Percentiles rank a stretch among this genome's conserved stretches.
Conservation (phyloP, 495 filamentous ascomycete species). For the Talaromyces trachyspermus region DNA sequence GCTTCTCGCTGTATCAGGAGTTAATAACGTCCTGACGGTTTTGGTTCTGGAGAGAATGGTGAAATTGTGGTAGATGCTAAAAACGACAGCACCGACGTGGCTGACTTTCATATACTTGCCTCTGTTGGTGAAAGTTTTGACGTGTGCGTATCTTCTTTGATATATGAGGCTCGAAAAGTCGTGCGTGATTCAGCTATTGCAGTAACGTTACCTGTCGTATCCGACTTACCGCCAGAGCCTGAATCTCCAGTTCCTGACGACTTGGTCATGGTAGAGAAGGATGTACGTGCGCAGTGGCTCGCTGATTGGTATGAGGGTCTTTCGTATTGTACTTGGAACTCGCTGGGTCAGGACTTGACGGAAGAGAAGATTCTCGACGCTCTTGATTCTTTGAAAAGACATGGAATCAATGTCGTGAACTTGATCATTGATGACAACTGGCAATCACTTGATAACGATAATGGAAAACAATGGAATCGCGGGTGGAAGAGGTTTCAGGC, state of each 20-base stretch:
- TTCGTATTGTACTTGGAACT: constrained; percentile 88
- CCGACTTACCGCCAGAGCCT: constrained; percentile 19
- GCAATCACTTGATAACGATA: constrained; percentile 67
- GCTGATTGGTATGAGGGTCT: constrained; percentile 86
- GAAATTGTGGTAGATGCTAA: constrained; percentile 59
- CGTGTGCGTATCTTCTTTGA: constrained; percentile 66
- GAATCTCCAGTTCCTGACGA: constrained; percentile 33
- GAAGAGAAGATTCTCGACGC: constrained; percentile 73
- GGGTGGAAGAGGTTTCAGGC: constrained; percentile 74
- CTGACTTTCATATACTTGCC: constrained; percentile 57
- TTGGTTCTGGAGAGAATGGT: constrained; percentile 59
- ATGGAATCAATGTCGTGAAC: constrained; percentile 68
- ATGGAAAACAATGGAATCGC: constrained; percentile 41
- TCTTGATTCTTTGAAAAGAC: constrained; percentile 59
- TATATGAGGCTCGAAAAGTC: constrained; percentile 77
- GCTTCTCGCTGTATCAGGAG: constrained; percentile 72
- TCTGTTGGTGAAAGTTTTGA: constrained; percentile 72
- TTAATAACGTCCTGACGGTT: constrained; percentile 64
- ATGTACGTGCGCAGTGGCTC: constrained; percentile 59
- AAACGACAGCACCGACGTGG: constrained; percentile 54
- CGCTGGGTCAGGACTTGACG: constrained; percentile 71
- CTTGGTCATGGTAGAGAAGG: constrained; percentile 34
- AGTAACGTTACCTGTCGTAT: constrained; percentile 17
- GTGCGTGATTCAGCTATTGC: constrained; percentile 32
- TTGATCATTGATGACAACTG: constrained; percentile 96